A percentile compares a stretch with the other conserved stretches of the same genome.
These are phyloP conservation scores for Pyricularia sp. DNA, from an alignment of 2,329 filamentous ascomycete genomes.

Conservation along the genomic window DNA sequence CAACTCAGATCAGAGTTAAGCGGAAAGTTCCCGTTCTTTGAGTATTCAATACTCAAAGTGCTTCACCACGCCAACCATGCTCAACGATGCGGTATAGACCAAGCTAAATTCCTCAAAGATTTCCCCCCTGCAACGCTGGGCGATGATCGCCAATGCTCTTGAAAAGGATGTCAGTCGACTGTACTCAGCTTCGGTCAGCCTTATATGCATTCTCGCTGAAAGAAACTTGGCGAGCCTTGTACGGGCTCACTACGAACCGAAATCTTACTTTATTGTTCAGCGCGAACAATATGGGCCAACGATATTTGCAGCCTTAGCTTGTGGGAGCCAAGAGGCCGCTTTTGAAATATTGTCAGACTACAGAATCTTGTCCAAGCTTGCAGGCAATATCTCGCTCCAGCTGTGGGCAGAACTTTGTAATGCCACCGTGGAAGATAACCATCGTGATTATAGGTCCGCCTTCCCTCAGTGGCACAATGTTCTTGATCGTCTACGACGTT, in stretches of 20 bases:
- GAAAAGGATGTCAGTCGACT: conserved; percentile 1
- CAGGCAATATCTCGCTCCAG: too few relatives aligned
- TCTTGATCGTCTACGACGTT: neutral
- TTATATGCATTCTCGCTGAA: conserved; percentile 7
- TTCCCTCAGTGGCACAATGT: too few relatives aligned
- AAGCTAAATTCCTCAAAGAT: neutral
- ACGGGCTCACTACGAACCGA: neutral
- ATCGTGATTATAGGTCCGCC: too few relatives aligned
- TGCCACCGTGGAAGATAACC: neutral
- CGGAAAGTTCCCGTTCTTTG: conserved; percentile 31
- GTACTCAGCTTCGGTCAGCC: conserved; percentile 4
- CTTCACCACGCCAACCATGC: conserved; percentile 28
- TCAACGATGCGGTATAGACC: conserved; percentile 3
- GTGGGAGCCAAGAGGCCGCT: conserved; percentile 6
- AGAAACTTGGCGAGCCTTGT: conserved; percentile 6
- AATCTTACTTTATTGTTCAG: neutral
- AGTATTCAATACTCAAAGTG: conserved; percentile 31
- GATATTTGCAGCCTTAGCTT: conserved; percentile 9
- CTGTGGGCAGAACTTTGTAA: neutral
- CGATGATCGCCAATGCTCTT: conserved; percentile 1
- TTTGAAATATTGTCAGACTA: neutral
- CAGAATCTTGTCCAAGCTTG: neutral
- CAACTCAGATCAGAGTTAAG: neutral
- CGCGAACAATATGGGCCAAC: conserved; percentile 9
- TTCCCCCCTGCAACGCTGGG: conserved; percentile 6